phyloP scores from a whole-genome alignment of 2,329 filamentous ascomycete species.

The Coniochaeta sp. region DNA sequence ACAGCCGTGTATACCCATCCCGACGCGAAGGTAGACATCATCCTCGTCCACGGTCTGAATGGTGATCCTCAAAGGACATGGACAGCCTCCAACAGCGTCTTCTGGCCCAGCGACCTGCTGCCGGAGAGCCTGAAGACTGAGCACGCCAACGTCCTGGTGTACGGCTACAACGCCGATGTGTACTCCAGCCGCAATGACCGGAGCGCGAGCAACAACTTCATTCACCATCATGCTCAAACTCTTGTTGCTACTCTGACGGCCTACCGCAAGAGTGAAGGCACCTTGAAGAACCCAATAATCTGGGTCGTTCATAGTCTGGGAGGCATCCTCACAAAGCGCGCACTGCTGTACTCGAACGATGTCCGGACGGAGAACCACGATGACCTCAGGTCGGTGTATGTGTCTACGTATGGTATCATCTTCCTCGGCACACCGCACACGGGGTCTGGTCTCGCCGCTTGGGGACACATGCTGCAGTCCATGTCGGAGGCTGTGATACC shows the following conservation, averaged over 20 bases:
- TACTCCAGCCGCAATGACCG: slow-evolving; percentile 40
- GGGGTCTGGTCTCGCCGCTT: slow-evolving; percentile 61
- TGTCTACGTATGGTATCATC: slow-evolving; percentile 69
- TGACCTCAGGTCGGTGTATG: slow-evolving; percentile 59
- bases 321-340: slow-evolving; percentile 64
- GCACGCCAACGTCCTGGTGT: slow-evolving; percentile 60
- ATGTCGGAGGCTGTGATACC: slow-evolving; percentile 61
- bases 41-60: slow-evolving; percentile 66
- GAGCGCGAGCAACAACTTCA: slow-evolving; percentile 57
- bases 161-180: slow-evolving; percentile 68
- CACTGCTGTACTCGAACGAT: slow-evolving; percentile 60
- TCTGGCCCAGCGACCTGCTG: slow-evolving; percentile 65
- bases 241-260: slow-evolving; percentile 56
- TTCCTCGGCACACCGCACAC: slow-evolving; percentile 74
- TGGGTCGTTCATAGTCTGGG: slow-evolving; percentile 71
- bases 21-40: slow-evolving; percentile 54
- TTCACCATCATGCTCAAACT: slow-evolving; percentile 66
- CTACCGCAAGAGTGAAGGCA: slow-evolving; percentile 53
- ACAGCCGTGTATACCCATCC: slow-evolving; percentile 54
- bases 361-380: slow-evolving; percentile 52
- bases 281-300: slow-evolving; percentile 59
- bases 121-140: slow-evolving; percentile 49
- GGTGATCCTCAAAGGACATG: slow-evolving; percentile 60
- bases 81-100: slow-evolving; percentile 48
- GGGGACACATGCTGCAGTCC: slow-evolving; percentile 60